Evolutionary conservation across 1,139 yeast genomes (phyloP), one percentile per base, ranked within the genome.

Genomic region (Geotrichum australiense): DNA sequence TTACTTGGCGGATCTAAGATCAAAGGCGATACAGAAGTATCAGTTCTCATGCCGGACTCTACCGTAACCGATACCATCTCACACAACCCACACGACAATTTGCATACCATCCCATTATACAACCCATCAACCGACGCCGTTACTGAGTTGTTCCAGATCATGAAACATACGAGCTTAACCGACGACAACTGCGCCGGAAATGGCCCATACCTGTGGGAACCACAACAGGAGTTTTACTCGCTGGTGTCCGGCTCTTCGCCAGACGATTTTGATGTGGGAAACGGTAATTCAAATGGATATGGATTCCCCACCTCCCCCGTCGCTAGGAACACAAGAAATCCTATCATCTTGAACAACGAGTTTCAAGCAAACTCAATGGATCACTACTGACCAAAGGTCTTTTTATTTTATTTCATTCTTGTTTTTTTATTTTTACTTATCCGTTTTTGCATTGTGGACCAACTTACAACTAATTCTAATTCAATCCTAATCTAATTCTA

Each of bases 301-400:
- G 36, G 39, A 26, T 32, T 30, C n/a, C 56, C 57, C 11, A 39
- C 50, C 14, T 53, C 56, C 15, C 57, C 57, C 4, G 52, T 54
- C 15, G 48, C 54, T n/a, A 49, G 58, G 14, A 47, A 39, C 42
- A 49, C 49, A 26, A 46, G 53, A 22, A 54, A 54, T 40, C 58
- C 58, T 3, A 46, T 54, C 26, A 47, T 53, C 19, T 41, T 47
- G 29, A 54, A 54, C 47, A 42, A 50, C 2, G 45, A 52, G n/a
- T 53, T 53, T 39, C 43, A 39, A 20, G 42, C 35, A 23, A 29
- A 23, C n/a, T n/a, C n/a, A n/a, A n/a, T 23, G 16, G 30, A 19
- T 10, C 11, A 10, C 14, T 19, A 14, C 19, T 3, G 12, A 2
- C 6, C n/a, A n/a, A n/a, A 3, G n/a, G 12, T n/a, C 15, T 12